Conservation (phyloP, 352 stramenopile species). For the Pythium coloratum region DNA sequence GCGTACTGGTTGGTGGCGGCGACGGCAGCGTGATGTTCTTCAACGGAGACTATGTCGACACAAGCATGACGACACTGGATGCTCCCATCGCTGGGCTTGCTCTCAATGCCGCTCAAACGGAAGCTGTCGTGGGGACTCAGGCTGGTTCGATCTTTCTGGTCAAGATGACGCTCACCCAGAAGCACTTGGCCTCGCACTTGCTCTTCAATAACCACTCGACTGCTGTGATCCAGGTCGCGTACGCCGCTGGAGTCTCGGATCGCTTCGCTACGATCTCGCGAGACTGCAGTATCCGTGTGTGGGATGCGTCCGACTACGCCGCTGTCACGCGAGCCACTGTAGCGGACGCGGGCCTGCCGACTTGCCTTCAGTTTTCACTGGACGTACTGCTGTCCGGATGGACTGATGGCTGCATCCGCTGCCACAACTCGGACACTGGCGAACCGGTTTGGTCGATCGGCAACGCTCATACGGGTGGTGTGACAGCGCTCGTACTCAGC, state of each 20-base stretch:
- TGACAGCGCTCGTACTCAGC: slow-evolving; percentile 88
- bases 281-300: slow-evolving; percentile 89
- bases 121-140: slow-evolving; percentile 75
- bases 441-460: slow-evolving; percentile 87
- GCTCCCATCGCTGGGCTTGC: slow-evolving; percentile 56
- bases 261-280: slow-evolving; percentile 87
- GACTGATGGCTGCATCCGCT: slow-evolving; percentile 88
- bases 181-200: slow-evolving; percentile 33
- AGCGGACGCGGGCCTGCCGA: slow-evolving; percentile 59
- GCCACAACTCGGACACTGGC: slow-evolving; percentile 85
- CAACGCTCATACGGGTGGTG: slow-evolving; percentile 87
- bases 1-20: slow-evolving; percentile 76
- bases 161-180: slow-evolving; percentile 27
- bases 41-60: slow-evolving; percentile 71
- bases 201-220: slow-evolving; percentile 85
- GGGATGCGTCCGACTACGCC: slow-evolving; percentile 89
- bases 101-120: slow-evolving; percentile 59
- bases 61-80: slow-evolving; percentile 64
- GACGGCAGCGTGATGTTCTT: slow-evolving; percentile 88
- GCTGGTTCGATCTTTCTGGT: slow-evolving; percentile 79
- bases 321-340: slow-evolving; percentile 57
- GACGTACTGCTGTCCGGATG: slow-evolving; percentile 90
- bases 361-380: slow-evolving; percentile 81
- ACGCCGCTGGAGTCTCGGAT: slow-evolving; percentile 76
- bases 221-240: slow-evolving; percentile 77